Base-by-base conservation (phyloP, 225 moss, liverwort and hornwort species). In the Anthoceros angustus region DNA sequence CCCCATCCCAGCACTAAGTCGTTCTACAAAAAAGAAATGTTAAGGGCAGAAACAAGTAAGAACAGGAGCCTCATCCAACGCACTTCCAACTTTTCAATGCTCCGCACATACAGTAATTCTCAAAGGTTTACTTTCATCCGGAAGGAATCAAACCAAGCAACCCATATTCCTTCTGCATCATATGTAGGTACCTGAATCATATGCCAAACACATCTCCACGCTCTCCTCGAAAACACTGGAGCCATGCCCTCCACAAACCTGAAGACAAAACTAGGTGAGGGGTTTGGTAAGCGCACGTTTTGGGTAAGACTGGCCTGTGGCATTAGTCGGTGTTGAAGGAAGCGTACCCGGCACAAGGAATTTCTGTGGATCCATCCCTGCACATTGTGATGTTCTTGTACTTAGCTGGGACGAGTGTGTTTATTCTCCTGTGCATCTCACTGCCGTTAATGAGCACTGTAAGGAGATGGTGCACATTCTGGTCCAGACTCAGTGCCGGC, bases 201-300 rank as follows among this genome's bases (percentile, higher is more conserved):
- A 73, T 80, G 61, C 92, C 95, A 98, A 43, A 85, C 75, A 69
- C 95, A 98, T 71, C 83, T 85, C 95, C 95, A 98, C 63, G 95
- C 91, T 15, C 79, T 83, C 63, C 72, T 78, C 7, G 91, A 73
- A 64, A 95, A 91, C 42, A 95, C 95, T 45, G 95, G 95, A 60
- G 91, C 95, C 95, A 95, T 95, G 74, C 88, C 88, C 70, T 91
- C 91, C 64, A 95, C 95, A 74, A 80, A 95, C 72, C 93, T 94
- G 84, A 0, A 55, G 14, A 18, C 18, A 15, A 55, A 15, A 55
- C 5, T 32, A 32, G 32, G 32, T 32, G 32, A 32, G 32, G 32
- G 32, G 32, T 32, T 32, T 32, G 32, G 32, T 32, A 4, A 32
- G 32, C 32, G 32, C 1, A 32, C 32, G 32, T 32, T 32, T 1